Conservation (phyloP, 2,329 filamentous ascomycete species). For the Anthostomella pinea region DNA sequence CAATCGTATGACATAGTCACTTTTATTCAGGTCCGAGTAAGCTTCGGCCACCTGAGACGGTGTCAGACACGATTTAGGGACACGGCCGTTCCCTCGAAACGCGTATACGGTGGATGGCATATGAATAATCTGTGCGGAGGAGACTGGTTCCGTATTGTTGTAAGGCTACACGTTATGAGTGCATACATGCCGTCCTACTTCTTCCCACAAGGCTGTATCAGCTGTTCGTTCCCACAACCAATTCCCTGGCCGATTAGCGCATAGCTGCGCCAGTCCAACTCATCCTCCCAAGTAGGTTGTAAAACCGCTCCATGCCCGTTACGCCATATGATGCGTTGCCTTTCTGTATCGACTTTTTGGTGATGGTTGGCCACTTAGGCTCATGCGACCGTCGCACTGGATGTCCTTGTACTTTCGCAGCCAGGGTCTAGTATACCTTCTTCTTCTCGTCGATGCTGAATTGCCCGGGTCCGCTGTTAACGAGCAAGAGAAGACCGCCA, state of each 20-base stretch:
- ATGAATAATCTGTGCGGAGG: too few species aligned
- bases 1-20: too few species aligned
- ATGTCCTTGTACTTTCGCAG: constrained; percentile 4
- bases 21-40: too few species aligned
- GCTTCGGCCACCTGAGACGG: too few species aligned
- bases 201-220: too few species aligned
- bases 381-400: constrained; percentile 5
- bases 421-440: constrained; percentile 80
- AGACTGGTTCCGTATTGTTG: too few species aligned
- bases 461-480: constrained; percentile 97
- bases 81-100: too few species aligned
- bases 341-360: neutral
- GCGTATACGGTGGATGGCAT: too few species aligned
- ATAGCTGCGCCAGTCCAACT: neutral
- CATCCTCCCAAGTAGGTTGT: constrained; percentile 5
- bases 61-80: too few species aligned
- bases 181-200: constrained; percentile 6
- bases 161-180: constrained; percentile 8
- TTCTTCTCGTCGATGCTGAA: constrained; percentile 99
- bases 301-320: constrained; percentile 17
- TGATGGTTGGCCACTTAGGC: constrained; percentile 1
- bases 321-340: constrained; percentile 16
- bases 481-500: constrained; percentile 89
- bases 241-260: constrained; percentile 8
- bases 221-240: constrained; percentile 6